Conservation (phyloP, 2,329 filamentous ascomycete genomes). For the Chaetomiaceae sp. region DNA sequence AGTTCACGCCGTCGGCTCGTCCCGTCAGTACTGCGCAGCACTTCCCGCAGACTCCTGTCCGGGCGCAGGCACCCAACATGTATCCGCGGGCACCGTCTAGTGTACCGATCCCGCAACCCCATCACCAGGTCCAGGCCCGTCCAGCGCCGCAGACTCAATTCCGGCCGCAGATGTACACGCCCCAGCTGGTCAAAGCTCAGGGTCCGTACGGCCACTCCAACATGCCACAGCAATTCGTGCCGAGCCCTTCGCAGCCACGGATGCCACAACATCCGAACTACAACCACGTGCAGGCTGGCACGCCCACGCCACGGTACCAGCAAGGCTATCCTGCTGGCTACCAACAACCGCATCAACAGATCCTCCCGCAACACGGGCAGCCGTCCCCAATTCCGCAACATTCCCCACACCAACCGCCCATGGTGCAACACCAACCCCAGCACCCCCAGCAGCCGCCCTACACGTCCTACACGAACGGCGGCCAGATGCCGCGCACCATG, state of each 20-base stretch:
- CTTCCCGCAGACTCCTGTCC: constrained; percentile 40
- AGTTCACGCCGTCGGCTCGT: constrained; percentile 44
- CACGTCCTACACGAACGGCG: constrained; percentile 41
- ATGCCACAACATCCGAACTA: constrained; percentile 35
- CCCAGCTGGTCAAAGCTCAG: constrained; percentile 47
- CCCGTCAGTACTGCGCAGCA: constrained; percentile 33
- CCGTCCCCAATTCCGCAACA: constrained; percentile 29
- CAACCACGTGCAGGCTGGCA: constrained; percentile 36
- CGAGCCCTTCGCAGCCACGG: constrained; percentile 38
- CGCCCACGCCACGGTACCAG: constrained; percentile 37
- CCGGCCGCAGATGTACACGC: constrained; percentile 42
- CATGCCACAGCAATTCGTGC: constrained; percentile 40
- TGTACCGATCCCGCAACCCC: constrained; percentile 33
- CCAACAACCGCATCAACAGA: constrained; percentile 22
- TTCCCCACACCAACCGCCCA: constrained; percentile 19
- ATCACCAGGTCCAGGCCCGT: constrained; percentile 35
- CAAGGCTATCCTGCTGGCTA: constrained; percentile 24
- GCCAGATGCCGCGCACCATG: constrained; percentile 36
- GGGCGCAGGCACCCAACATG: constrained; percentile 33
- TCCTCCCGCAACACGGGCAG: constrained; percentile 29
- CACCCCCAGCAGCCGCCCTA: constrained; percentile 29
- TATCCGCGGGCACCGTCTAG: constrained; percentile 34
- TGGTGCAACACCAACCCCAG: constrained; percentile 21
- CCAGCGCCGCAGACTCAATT: constrained; percentile 38
- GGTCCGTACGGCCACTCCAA: constrained; percentile 47